Percentiles rank a stretch among this genome's conserved stretches.
These are phyloP conservation scores for Colletotrichum siamense DNA, from an alignment of 2,329 filamentous ascomycete genomes.

Conservation along the genomic window DNA sequence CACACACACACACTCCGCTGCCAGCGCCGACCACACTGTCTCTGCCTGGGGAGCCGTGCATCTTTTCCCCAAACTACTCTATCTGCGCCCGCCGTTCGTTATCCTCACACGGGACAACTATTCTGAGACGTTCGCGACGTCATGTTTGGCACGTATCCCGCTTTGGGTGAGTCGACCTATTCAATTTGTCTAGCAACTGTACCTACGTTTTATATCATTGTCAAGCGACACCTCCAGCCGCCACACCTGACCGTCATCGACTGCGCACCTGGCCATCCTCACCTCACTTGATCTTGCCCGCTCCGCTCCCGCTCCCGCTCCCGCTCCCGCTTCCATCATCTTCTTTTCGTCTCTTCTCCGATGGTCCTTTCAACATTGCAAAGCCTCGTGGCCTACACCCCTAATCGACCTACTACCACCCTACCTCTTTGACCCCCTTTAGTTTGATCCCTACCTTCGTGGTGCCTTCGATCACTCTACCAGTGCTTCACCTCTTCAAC, in stretches of 20 bases:
- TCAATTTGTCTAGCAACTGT: not conserved
- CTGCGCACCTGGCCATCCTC: conserved; percentile 21
- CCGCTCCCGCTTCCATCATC: not conserved
- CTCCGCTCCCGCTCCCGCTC: conserved; percentile 15
- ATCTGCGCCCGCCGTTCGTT: not conserved
- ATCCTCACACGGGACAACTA: not conserved
- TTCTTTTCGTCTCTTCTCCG: not conserved
- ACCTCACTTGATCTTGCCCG: conserved; percentile 4
- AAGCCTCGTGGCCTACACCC: not conserved
- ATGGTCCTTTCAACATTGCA: not conserved
- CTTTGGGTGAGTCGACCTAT: conserved; percentile 40
- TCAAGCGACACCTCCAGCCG: not conserved
- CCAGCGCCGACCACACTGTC: not conserved
- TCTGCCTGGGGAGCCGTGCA: not conserved
- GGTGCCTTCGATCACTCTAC: not conserved
- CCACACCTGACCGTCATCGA: not conserved
- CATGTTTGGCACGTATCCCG: conserved; percentile 50
- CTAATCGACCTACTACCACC: not conserved
- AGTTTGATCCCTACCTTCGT: not conserved
- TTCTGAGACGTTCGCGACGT: conserved; percentile 17
- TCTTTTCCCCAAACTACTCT: not conserved
- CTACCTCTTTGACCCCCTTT: not conserved
- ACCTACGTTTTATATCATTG: not conserved
- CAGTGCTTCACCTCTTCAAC: not conserved
- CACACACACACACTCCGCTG: not conserved